phyloP scores from a whole-genome alignment of 2,329 filamentous ascomycete species.

The Aspergillus awamori region DNA sequence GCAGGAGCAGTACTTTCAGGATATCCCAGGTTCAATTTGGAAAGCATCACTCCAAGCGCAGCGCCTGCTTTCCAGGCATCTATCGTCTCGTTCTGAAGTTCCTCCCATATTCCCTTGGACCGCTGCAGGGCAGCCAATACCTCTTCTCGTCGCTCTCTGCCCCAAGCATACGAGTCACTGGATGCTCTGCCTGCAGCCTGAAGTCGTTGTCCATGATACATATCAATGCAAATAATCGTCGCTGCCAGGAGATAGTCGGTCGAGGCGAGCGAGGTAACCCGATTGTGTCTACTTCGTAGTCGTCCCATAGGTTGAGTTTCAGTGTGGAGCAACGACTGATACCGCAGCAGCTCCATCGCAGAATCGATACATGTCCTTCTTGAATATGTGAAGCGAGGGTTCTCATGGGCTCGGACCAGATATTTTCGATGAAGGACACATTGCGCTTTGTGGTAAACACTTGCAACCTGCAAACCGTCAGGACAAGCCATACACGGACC shows the following conservation, averaged over 20 bases:
- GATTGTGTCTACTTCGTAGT: constrained; percentile 74
- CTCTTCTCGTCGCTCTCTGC: constrained; percentile 59
- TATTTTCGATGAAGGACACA: constrained; percentile 90
- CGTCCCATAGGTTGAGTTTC: constrained; percentile 74
- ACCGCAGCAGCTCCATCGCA: constrained; percentile 76
- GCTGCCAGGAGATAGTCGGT: constrained; percentile 85
- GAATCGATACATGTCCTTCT: constrained; percentile 83
- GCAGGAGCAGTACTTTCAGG: constrained; percentile 28
- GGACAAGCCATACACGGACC: background rate
- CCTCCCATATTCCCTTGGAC: constrained; percentile 78
- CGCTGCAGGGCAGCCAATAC: constrained; percentile 76
- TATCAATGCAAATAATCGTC: constrained; percentile 80
- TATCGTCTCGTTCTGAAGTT: constrained; percentile 74
- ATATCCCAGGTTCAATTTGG: constrained; percentile 63
- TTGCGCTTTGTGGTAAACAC: constrained; percentile 84
- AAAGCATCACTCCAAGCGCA: constrained; percentile 80
- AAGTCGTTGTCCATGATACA: constrained; percentile 62
- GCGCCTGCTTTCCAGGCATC: constrained; percentile 86
- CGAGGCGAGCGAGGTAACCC: constrained; percentile 75
- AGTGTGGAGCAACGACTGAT: constrained; percentile 73
- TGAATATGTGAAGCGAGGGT: constrained; percentile 80
- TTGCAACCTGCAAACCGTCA: constrained; percentile 59
- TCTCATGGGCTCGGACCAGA: constrained; percentile 74
- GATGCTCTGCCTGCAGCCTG: constrained; percentile 37
- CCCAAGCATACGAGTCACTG: constrained; percentile 51